Evolutionary conservation across 2,329 filamentous ascomycete genomes (phyloP), one percentile per base, ranked within the genome.

Genomic region (Microsporum ferrugineum): DNA sequence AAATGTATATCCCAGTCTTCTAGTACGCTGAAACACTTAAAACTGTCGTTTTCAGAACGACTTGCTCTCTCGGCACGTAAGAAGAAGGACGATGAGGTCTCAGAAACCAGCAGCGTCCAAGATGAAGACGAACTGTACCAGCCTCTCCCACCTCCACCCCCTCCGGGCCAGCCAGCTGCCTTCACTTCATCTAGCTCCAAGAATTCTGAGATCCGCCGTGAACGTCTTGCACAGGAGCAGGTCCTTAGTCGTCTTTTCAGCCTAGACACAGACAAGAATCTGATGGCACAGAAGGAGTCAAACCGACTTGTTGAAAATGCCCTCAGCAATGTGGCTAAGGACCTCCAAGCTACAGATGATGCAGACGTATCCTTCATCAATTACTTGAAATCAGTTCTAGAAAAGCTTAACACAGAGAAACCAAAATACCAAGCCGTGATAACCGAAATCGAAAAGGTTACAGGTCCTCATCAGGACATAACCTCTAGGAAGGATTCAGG

Each of bases 41-140:
- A 80, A 58, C 70, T 87, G 12, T 86, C 84, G 3, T 79, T 87
- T 62, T 86, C 84, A 0, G 76, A 81, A 38, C 63, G 65, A 2
- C 71, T 85, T 14, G 82, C 82, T 1, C 68, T 67, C 47, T 75
- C 76, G 66, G 76, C 79, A 14, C 73, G 78, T 49, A 79, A 77
- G 61, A 76, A 77, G 23, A 49, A 61, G 5, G 39, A 45, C 5
- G 57, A 43, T 6, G 62, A 71, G 5, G 80, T 57, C 78, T 82
- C 4, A 80, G 85, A 63, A 71, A 76, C 33, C 80, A 84, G 41
- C 39, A 59, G 59, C 12, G 58, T 45, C 7, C 61, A 64, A n/a
- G 63, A 66, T 12, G 64, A 65, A 6, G 66, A 68, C 23, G 82
- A 84, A 12, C 80, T 82, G 61, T 76, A 80, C 59, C 75, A 78